Base-by-base conservation (phyloP, 1,139 yeast genomes). In the Zygosaccharomyces sapae region DNA sequence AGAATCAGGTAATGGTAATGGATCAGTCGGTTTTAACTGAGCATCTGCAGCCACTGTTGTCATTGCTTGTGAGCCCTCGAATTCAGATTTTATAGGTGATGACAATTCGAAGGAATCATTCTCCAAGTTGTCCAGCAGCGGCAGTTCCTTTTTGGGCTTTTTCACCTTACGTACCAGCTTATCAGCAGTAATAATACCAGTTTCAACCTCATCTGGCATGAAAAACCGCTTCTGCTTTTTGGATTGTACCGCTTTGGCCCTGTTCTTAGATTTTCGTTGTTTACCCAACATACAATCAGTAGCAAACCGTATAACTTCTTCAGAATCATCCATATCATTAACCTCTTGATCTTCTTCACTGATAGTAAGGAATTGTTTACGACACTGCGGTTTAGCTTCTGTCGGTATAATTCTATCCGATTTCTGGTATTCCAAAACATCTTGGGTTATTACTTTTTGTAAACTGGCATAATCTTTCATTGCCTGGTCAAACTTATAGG, bases 391-490 rank as follows among this genome's bases (percentile, higher is more conserved):
- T 1, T 63, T 62, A 34, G 69, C 66, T 2, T 70, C 69, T 1
- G 61, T 54, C 0, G 97, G 97, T 2, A 90, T 56, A 5, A 90
- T 84, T 47, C 95, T 68, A 53, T 81, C 83, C 18, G 80, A 76
- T 3, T 68, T 67, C 18, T 69, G 67, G 45, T 78, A 67, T 1
- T 64, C 66, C 16, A 83, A 66, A 27, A 69, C 63, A 40, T 73
- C 69, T 20, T 61, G 59, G 4, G 70, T 67, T 29, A 70, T 70
- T 31, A 57, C 80, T 38, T 74, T 74, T 62, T 94, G 97, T 44
- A 94, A 82, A 62, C 77, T 78, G 49, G 80, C 80, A 65, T 94
- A 92, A 25, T 89, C 94, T 30, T 77, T 84, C 84, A 88, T 80
- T 0, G 98, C 92, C 55, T 82, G 80, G 46, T 86, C 88, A 61